Evolutionary conservation across 2,329 filamentous ascomycete genomes (phyloP), one percentile per base, ranked within the genome.

Genomic region (Diplodia mutila): DNA sequence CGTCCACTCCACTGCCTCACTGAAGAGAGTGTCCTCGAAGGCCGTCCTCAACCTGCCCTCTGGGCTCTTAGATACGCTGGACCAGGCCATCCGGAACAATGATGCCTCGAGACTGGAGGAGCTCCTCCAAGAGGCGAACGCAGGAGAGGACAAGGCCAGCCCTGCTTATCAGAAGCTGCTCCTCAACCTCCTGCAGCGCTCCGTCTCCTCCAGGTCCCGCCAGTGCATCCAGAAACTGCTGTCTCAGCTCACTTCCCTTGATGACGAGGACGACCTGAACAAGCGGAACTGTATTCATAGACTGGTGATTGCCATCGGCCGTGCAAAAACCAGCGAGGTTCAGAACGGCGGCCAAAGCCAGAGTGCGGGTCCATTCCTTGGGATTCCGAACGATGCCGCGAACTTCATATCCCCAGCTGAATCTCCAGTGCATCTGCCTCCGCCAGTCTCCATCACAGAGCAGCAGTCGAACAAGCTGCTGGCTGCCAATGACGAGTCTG

Each of bases 191-290:
- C 80, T 97, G 67, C 90, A 97, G 80, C 85, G 92, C 69, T 86
- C 91, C 1, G 92, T 95, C 67, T 90, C 91, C 3, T 86, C 86
- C 67, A 87, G 88, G 61, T 87, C 91, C 0, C 90, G 86, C 73
- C 79, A 83, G 27, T 93, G 89, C 74, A 91, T 97, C 61, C 81
- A 86, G n/a, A 86, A 86, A 68, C 84, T 98, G 1, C 79, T 99
- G 2, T 80, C 83, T 12, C 85, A 89, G 51, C 85, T 95, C 63
- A 85, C 88, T 53, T 89, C 87, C 1, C 84, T 98, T 2, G 89
- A 97, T 61, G 94, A 97, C 75, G 87, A 91, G 2, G 92, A 97
- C 72, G 95, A 98, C 75, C 93, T 99, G 75, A 97, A 98, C 79
- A 90, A 91, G 73, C 90, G 95, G 14, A 99, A 97, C 76, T 95